Conservation (phyloP, 2,329 filamentous ascomycete species). For the Pestalotiopsis sp. region DNA sequence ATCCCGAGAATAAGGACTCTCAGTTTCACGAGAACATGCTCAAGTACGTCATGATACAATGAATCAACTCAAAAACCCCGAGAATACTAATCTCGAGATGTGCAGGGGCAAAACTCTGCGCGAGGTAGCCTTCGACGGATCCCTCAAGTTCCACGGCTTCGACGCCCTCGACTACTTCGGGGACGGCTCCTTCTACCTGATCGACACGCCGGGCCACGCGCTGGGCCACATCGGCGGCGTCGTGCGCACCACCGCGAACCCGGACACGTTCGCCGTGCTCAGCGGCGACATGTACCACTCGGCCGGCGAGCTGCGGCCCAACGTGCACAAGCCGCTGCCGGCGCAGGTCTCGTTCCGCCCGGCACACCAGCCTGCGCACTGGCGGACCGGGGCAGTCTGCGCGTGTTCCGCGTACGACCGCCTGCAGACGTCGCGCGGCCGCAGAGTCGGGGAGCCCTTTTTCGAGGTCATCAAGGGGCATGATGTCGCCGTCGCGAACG, state of each 20-base stretch:
- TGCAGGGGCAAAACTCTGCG: conserved; percentile 23
- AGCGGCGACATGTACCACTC: conserved; percentile 50
- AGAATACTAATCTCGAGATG: conserved; percentile 14
- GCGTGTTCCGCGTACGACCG: conserved; percentile 33
- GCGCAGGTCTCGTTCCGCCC: conserved; percentile 22
- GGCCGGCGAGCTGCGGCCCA: conserved; percentile 39
- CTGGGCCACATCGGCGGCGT: conserved; percentile 53
- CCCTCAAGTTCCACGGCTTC: conserved; percentile 24
- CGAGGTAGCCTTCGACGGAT: conserved; percentile 24
- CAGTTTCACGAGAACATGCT: conserved; percentile 45
- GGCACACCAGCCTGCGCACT: conserved; percentile 43
- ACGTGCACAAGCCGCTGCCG: conserved; percentile 35
- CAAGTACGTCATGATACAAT: conserved; percentile 8
- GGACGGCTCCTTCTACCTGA: conserved; percentile 58
- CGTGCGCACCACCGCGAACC: conserved; percentile 40
- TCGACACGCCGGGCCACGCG: conserved; percentile 55
- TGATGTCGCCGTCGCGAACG: background rate
- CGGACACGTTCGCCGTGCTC: conserved; percentile 49
- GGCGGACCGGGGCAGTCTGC: conserved; percentile 45
- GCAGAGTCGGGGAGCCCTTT: background rate
- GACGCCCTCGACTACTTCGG: conserved; percentile 55
- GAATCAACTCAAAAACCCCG: conserved; percentile 16
- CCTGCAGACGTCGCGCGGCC: background rate
- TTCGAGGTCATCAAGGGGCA: background rate
- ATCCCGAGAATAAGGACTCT: conserved; percentile 38